Conservation (phyloP, 73 alveolate species). For the Loxodes magnus region DNA sequence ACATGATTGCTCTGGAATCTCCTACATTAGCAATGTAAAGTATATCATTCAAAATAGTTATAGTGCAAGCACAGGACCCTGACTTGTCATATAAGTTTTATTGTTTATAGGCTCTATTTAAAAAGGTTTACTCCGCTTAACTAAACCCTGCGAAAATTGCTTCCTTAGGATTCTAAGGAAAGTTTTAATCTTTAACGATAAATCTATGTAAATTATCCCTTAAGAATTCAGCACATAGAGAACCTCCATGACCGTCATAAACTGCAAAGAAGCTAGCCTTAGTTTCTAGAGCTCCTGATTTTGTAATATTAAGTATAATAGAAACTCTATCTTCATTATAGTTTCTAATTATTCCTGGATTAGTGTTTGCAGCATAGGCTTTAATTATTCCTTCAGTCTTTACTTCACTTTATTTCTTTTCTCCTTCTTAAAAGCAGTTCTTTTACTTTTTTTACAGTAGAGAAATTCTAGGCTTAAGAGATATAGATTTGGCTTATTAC, state of each 20-base stretch:
- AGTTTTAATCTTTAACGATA: constrained; percentile 20
- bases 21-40: constrained; percentile 85
- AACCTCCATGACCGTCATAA: constrained; percentile 84
- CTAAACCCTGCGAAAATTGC: constrained; percentile 33
- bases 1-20: constrained; percentile 76
- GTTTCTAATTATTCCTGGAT: constrained; percentile 60
- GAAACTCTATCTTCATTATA: constrained; percentile 83
- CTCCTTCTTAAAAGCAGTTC: too few species aligned
- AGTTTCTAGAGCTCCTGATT: constrained; percentile 61
- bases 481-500: too few species aligned
- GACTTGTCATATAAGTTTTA: constrained; percentile 30
- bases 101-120: constrained; percentile 14
- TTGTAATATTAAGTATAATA: constrained; percentile 59
- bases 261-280: constrained; percentile 58
- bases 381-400: constrained; percentile 60
- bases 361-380: constrained; percentile 74
- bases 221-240: constrained; percentile 49
- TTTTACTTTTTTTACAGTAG: too few species aligned
- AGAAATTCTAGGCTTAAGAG: too few species aligned
- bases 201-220: constrained; percentile 54
- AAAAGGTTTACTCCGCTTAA: constrained; percentile 41
- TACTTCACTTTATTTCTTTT: too few species aligned
- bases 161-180: constrained; percentile 57
- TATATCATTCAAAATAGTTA: constrained; percentile 34
- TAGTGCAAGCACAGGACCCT: constrained; percentile 61